These are phyloP conservation scores for Exophiala viscosa DNA, from an alignment of 2,329 filamentous ascomycete genomes.

Conservation along the genomic window DNA sequence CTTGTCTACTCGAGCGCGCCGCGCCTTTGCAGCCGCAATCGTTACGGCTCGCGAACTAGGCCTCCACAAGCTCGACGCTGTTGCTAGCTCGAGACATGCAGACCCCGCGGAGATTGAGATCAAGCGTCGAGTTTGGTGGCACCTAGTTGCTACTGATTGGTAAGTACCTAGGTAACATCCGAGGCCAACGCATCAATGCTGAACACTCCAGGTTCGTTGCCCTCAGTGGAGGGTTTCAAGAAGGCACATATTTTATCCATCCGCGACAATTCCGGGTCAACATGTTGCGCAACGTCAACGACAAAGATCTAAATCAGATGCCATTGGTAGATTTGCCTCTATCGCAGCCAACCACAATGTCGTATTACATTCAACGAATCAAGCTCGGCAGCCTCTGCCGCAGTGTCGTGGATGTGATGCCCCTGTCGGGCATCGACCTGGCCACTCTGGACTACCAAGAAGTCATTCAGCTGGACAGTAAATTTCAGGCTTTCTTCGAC, in stretches of 20 bases:
- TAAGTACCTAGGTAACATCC: constrained; percentile 25
- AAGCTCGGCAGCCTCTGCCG: constrained; percentile 41
- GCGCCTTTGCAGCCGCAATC: constrained; percentile 13
- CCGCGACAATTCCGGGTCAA: constrained; percentile 42
- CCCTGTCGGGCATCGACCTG: constrained; percentile 29
- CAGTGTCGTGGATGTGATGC: constrained; percentile 38
- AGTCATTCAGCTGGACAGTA: constrained; percentile 38
- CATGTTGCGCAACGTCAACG: constrained; percentile 42
- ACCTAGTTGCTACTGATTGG: constrained; percentile 44
- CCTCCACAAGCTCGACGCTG: constrained; percentile 37
- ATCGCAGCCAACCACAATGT: constrained; percentile 42
- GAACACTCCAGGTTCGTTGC: constrained; percentile 34
- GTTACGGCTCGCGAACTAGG: constrained; percentile 33
- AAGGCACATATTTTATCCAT: constrained; percentile 43
- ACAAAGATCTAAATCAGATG: constrained; percentile 34
- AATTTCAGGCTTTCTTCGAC: constrained; percentile 32
- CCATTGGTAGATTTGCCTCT: constrained; percentile 29
- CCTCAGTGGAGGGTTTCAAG: constrained; percentile 42
- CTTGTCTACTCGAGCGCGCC: constrained; percentile 18
- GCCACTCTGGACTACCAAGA: constrained; percentile 35
- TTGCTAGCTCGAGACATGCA: constrained; percentile 11
- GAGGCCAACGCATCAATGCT: not conserved
- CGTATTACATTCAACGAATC: constrained; percentile 44
- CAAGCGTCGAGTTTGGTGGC: constrained; percentile 44
- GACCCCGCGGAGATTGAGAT: constrained; percentile 35